phyloP scores from a whole-genome alignment of 495 filamentous ascomycete genomes.

The Hyphodiscus hymeniophilus region DNA sequence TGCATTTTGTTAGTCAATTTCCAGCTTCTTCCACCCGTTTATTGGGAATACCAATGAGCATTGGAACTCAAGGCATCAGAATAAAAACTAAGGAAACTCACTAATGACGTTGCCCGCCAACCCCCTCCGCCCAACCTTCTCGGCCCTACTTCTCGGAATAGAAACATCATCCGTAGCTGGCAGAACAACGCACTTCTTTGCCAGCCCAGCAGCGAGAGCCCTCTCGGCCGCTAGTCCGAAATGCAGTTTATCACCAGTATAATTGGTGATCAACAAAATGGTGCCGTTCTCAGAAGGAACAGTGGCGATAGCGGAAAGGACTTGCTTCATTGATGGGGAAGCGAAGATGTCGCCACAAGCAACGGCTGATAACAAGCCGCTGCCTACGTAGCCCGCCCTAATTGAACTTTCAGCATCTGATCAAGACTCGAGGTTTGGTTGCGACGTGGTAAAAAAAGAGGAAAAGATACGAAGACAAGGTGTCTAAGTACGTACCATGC shows the following conservation, averaged over 20 bases:
- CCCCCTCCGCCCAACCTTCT: slow-evolving; percentile 48
- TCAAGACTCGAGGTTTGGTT: no score
- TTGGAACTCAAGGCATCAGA: not conserved
- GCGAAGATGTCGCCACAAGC: slow-evolving; percentile 56
- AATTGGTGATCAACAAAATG: slow-evolving; percentile 57
- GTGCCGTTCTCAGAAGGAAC: slow-evolving; percentile 48
- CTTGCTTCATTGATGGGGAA: slow-evolving; percentile 52
- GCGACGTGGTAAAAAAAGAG: no score
- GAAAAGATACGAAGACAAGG: no score
- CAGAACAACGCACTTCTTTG: slow-evolving; percentile 42
- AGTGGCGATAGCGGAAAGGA: slow-evolving; percentile 47
- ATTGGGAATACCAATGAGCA: no score
- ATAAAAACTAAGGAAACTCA: slow-evolving; percentile 5
- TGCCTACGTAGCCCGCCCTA: slow-evolving; percentile 48
- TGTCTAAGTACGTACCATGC: slow-evolving; percentile 37
- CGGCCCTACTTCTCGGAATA: slow-evolving; percentile 46
- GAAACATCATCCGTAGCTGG: slow-evolving; percentile 51
- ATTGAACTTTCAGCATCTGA: no score
- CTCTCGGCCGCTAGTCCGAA: slow-evolving; percentile 57
- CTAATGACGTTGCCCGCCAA: slow-evolving; percentile 40
- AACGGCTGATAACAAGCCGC: slow-evolving; percentile 50
- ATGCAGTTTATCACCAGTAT: slow-evolving; percentile 58
- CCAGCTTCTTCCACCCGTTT: no score
- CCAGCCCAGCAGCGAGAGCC: slow-evolving; percentile 44
- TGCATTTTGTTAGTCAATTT: no score